Percentiles rank a stretch among this genome's conserved stretches.
These are phyloP conservation scores for Erysimum cheiranthoides DNA, from an alignment of 345 rosid species.

Conservation along the genomic window DNA sequence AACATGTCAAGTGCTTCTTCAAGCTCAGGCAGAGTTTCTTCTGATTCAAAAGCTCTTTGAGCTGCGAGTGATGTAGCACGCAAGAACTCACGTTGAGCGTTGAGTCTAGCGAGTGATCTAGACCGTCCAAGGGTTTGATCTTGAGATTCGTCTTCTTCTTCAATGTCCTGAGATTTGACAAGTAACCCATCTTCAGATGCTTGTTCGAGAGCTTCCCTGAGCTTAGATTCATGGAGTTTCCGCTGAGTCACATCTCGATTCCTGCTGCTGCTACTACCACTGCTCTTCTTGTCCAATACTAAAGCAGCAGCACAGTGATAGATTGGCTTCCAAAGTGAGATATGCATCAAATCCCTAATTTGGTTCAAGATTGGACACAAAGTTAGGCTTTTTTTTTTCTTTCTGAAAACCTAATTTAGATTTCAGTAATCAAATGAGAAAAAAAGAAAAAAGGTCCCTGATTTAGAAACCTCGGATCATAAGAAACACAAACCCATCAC, in stretches of 20 bases:
- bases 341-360: slow-evolving; percentile 65
- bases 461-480: slow-evolving; percentile 37
- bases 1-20: slow-evolving; percentile 72
- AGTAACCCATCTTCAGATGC: slow-evolving; percentile 96
- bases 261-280: slow-evolving; percentile 40
- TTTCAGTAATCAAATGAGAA: slow-evolving; percentile 8
- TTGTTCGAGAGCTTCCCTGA: slow-evolving; percentile 92
- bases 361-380: neutral
- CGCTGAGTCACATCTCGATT: slow-evolving; percentile 75
- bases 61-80: slow-evolving; percentile 92
- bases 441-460: slow-evolving; percentile 10
- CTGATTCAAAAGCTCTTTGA: slow-evolving; percentile 70
- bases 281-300: slow-evolving; percentile 79
- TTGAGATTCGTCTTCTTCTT: slow-evolving; percentile 60
- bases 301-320: slow-evolving; percentile 98
- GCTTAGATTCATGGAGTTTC: slow-evolving; percentile 79
- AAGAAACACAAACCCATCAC: slow-evolving; percentile 34
- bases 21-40: slow-evolving; percentile 71
- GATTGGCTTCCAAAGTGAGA: slow-evolving; percentile 98
- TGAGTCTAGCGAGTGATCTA: slow-evolving; percentile 93
- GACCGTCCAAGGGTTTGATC: slow-evolving; percentile 84
- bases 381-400: neutral
- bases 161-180: slow-evolving; percentile 80
- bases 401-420: slow-evolving; percentile 18
- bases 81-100: slow-evolving; percentile 90